These are phyloP conservation scores for Nyctanthes arbortristis DNA, from an alignment of 257 asterid genomes.

Conservation along the genomic window DNA sequence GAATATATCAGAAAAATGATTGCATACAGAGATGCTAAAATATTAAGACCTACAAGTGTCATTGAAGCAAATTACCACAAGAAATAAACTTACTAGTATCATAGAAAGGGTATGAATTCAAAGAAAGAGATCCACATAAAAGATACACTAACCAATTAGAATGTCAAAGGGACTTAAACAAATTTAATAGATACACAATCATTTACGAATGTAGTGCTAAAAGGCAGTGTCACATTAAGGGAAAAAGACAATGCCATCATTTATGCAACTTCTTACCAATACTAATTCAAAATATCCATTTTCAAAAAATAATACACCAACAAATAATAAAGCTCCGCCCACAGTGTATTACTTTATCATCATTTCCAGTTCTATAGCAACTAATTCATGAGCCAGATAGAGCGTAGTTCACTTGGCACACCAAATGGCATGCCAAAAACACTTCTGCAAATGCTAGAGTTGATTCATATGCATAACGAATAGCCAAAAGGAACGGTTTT, in stretches of 20 bases:
- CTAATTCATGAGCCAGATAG: neutral
- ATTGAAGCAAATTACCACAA: neutral
- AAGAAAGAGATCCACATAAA: neutral
- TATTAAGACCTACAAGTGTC: neutral
- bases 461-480: neutral
- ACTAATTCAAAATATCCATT: neutral
- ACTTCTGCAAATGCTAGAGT: neutral
- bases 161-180: neutral
- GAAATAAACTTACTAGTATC: neutral
- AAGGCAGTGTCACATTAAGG: neutral
- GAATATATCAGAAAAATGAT: too few species aligned
- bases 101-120: neutral
- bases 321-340: too few species aligned
- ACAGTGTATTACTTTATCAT: constrained; percentile 1
- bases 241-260: neutral
- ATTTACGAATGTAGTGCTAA: neutral
- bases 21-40: neutral
- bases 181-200: neutral
- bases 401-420: neutral
- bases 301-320: neutral
- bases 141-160: neutral
- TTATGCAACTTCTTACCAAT: neutral
- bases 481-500: neutral
- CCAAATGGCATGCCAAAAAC: too few species aligned
- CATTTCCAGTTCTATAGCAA: neutral